These are phyloP conservation scores for Pestalotiopsis sp. DNA, from an alignment of 2,329 filamentous ascomycete species.

Conservation along the genomic window DNA sequence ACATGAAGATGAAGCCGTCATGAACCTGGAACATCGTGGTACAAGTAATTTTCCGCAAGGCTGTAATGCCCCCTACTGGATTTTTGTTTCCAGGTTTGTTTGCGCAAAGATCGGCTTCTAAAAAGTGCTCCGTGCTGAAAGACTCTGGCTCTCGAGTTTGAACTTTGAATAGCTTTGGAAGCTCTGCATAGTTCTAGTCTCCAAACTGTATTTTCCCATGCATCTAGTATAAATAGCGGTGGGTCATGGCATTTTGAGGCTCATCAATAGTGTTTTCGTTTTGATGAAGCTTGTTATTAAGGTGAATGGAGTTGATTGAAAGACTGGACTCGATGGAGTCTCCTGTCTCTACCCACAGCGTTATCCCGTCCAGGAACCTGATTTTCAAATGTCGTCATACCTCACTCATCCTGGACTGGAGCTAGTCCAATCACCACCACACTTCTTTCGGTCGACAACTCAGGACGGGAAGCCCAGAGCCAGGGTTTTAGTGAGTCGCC, in stretches of 20 bases:
- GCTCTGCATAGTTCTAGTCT: too few relatives aligned
- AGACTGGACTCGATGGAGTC: not conserved
- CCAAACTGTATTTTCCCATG: not conserved
- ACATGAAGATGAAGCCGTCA: too few relatives aligned
- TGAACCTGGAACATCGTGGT: too few relatives aligned
- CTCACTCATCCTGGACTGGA: not conserved
- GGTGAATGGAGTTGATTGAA: not conserved
- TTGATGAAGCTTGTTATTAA: not conserved
- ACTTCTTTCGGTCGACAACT: not conserved
- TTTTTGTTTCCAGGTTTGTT: too few relatives aligned
- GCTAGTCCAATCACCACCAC: conserved; percentile 11
- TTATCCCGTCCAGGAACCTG: conserved; percentile 1
- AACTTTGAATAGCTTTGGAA: too few relatives aligned
- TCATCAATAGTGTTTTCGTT: not conserved
- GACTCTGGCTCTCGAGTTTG: too few relatives aligned
- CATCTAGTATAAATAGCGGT: not conserved
- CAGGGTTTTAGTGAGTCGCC: not conserved
- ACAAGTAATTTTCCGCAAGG: too few relatives aligned
- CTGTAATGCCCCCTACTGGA: too few relatives aligned
- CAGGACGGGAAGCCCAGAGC: conserved; percentile 9
- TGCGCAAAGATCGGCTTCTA: too few relatives aligned
- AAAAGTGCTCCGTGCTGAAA: too few relatives aligned
- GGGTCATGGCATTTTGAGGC: not conserved
- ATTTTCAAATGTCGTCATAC: conserved; percentile 13
- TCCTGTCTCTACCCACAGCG: not conserved